A percentile compares a stretch with the other conserved stretches of the same genome.
Conservation (phyloP, 176 grass and related monocot genomes). For the Rhynchospora tenuis region DNA sequence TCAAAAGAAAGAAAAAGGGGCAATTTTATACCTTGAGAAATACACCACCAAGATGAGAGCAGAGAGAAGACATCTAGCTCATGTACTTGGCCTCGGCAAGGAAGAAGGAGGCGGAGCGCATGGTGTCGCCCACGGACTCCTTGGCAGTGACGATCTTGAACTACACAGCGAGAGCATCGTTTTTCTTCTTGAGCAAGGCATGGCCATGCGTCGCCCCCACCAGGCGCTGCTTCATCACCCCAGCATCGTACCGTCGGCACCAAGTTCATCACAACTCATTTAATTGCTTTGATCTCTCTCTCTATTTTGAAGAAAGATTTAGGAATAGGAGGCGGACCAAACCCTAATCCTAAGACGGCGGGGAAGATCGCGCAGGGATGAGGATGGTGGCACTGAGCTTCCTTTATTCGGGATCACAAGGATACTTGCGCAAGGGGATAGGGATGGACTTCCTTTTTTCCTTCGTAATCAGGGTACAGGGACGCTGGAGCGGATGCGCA, state of each 20-base stretch:
- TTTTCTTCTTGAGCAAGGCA: constrained; percentile 86
- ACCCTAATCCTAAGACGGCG: no score
- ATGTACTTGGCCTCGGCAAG: constrained; percentile 58
- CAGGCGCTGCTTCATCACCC: constrained; percentile 56
- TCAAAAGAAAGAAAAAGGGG: not conserved
- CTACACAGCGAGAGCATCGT: constrained; percentile 55
- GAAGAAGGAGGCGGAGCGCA: constrained; percentile 52
- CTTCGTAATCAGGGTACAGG: no score
- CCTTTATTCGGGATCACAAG: no score
- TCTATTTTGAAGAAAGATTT: no score
- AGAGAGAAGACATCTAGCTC: constrained; percentile 79
- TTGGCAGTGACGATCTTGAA: constrained; percentile 65
- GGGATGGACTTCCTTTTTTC: no score
- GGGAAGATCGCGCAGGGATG: no score
- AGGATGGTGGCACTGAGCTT: no score
- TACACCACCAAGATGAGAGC: constrained; percentile 77
- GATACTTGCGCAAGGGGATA: no score
- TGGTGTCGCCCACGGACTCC: constrained; percentile 61
- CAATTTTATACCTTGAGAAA: constrained; percentile 69
- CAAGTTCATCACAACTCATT: constrained; percentile 27
- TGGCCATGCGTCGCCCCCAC: constrained; percentile 53
- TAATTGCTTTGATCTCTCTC: no score
- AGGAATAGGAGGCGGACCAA: no score
- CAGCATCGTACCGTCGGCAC: constrained; percentile 71
- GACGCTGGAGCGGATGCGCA: no score